Base-by-base conservation (phyloP, 305 asterid species). In the Lippia alba region DNA sequence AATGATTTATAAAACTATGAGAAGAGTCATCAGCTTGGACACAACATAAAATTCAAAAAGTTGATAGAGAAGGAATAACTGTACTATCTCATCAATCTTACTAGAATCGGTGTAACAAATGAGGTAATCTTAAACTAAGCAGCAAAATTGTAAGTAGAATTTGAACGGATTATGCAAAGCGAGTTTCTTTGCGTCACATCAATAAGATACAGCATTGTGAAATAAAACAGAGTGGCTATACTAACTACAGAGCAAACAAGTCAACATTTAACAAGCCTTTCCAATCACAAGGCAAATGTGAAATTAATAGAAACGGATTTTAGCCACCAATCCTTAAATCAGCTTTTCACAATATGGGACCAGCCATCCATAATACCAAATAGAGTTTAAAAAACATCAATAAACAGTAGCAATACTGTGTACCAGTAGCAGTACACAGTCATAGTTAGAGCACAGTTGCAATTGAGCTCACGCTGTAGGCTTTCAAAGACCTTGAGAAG, bases 231-330 rank as follows among this genome's bases (percentile, higher is more conserved):
- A 14, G 56, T 24, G 39, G 14, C 16, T 18, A 24, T 55, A 58
- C 18, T 57, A 41, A 12, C 17, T 40, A 19, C 9, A 12, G 50
- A 68, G 11, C 40, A 36, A 7, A 67, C 14, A 56, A 64, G 49
- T 18, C 17, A 10, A 51, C 20, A 36, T n/a, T 48, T 44, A 12
- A 24, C 3, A 24, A 18, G 41, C 56, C 34, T 16, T 44, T 39
- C 57, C 39, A 56, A 48, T 59, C 34, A 62, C 66, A 66, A 72
- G 68, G 20, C 53, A 50, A 48, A 66, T 40, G 48, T 19, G 48
- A n/a, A 67, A 61, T 45, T 33, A 67, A 55, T 20, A 36, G 70
- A 44, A 8, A 51, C 60, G 46, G 44, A 49, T 46, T 61, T 30
- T 16, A 46, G 48, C 55, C 58, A 75, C 58, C 30, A 68, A 56